Conservation (phyloP, 208 protist genomes). For the Crithidia thermophila region DNA sequence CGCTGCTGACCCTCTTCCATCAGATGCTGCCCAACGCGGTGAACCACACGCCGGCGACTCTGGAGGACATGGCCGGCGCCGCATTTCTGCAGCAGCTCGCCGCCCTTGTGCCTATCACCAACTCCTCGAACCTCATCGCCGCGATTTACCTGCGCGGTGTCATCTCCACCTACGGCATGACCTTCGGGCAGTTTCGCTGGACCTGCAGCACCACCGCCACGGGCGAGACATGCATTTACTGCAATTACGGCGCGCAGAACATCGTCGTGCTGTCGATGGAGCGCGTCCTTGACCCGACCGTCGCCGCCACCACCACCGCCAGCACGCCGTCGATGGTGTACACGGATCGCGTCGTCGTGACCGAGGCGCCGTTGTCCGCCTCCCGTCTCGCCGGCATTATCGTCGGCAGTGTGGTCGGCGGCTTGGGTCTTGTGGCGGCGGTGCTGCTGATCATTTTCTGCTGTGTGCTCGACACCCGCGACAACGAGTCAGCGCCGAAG, state of each 20-base stretch:
- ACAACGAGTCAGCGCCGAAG: slow-evolving; percentile 54
- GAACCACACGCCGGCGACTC: neutral
- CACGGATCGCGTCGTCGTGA: neutral
- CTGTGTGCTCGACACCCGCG: slow-evolving; percentile 23
- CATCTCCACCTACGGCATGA: neutral
- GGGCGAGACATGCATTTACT: slow-evolving; percentile 11
- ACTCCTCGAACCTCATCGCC: neutral
- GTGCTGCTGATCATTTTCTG: slow-evolving; percentile 10
- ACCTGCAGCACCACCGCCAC: neutral
- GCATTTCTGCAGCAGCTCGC: neutral
- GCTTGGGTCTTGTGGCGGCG: neutral
- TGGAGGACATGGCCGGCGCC: neutral
- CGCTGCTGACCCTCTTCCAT: slow-evolving; percentile 28
- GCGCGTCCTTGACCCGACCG: slow-evolving; percentile 24
- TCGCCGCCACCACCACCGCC: neutral
- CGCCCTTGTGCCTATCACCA: neutral
- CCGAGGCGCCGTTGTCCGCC: neutral
- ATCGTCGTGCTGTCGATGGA: slow-evolving; percentile 35
- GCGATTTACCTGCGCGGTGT: neutral
- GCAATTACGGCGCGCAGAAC: slow-evolving; percentile 46
- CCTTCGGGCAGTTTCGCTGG: neutral
- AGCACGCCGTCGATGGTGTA: slow-evolving; percentile 48
- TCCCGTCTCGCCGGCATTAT: slow-evolving; percentile 1
- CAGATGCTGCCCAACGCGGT: neutral
- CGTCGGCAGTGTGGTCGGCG: neutral